Percentiles rank a stretch among this genome's conserved stretches.
Evolutionary conservation across 805 yeast species (phyloP).

Genomic region (Schizosaccharomyces osmophilus): DNA sequence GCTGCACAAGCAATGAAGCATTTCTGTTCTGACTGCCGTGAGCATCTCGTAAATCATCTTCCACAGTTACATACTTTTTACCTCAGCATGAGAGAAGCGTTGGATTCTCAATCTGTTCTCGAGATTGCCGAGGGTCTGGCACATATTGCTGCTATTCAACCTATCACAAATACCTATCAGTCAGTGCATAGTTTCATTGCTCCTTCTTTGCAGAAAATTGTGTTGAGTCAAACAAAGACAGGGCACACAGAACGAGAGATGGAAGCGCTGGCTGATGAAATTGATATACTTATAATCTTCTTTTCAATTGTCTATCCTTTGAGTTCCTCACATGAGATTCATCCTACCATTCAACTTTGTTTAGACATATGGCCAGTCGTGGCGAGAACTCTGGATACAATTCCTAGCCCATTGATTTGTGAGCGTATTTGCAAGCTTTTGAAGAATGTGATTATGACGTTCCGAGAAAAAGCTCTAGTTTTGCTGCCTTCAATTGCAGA

Average conservation of each 20-base stretch:
- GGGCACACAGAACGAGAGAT: conserved; percentile 18
- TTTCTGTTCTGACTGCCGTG: conserved; percentile 67
- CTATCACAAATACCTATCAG: conserved; percentile 24
- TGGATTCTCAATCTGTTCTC: conserved; percentile 45
- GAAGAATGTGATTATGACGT: conserved; percentile 38
- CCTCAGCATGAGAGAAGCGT: conserved; percentile 24
- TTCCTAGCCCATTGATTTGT: conserved; percentile 36
- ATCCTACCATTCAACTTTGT: conserved; percentile 29
- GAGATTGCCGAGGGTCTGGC: conserved; percentile 81
- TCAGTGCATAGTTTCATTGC: conserved; percentile 38
- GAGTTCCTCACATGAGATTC: conserved; percentile 8
- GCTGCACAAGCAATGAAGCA: conserved; percentile 85
- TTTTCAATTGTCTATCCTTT: conserved; percentile 24
- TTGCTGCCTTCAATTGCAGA: conserved; percentile 41
- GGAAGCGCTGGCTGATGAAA: conserved; percentile 38
- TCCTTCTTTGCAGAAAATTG: conserved; percentile 26
- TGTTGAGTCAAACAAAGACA: conserved; percentile 8
- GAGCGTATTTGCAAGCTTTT: conserved; percentile 52
- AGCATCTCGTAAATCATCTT: conserved; percentile 35
- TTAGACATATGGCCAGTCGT: conserved; percentile 40
- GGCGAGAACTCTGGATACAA: conserved; percentile 24
- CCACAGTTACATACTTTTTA: conserved; percentile 59
- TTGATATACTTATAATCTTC: conserved; percentile 43
- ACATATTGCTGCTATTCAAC: conserved; percentile 44
- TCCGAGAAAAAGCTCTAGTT: conserved; percentile 30